phyloP scores from a whole-genome alignment of 805 yeast genomes.

The Pichia membranifaciens region DNA sequence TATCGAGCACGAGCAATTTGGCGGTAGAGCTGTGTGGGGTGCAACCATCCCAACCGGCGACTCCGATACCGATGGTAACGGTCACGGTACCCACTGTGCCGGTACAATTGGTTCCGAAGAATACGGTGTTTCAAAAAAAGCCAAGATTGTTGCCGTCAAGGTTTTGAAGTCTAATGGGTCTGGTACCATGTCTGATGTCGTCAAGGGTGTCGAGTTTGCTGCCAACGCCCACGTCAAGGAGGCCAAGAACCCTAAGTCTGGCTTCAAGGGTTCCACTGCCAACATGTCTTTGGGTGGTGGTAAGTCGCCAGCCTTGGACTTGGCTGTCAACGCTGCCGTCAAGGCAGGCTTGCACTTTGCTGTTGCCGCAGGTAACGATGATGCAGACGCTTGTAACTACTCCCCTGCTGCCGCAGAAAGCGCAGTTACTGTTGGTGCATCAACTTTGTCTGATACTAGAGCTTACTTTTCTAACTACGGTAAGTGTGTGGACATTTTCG shows the following conservation, averaged over 20 bases:
- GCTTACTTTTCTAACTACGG: constrained; percentile 97
- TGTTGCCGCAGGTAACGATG: constrained; percentile 95
- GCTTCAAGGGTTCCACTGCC: constrained; percentile 79
- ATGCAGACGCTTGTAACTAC: constrained; percentile 84
- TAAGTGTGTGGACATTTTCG: constrained; percentile 91
- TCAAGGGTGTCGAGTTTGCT: constrained; percentile 80
- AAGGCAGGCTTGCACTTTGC: constrained; percentile 86
- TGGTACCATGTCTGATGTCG: constrained; percentile 78
- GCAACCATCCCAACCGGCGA: constrained; percentile 70
- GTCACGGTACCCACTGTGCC: constrained; percentile 97
- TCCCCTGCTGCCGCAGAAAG: constrained; percentile 86
- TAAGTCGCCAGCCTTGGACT: constrained; percentile 76
- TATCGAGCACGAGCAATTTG: constrained; percentile 69
- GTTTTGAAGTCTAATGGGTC: constrained; percentile 79
- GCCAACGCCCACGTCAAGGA: constrained; percentile 60
- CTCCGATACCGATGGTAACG: constrained; percentile 73
- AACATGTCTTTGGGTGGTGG: constrained; percentile 97
- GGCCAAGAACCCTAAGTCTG: constrained; percentile 46
- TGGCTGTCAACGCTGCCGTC: constrained; percentile 87
- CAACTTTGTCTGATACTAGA: constrained; percentile 80
- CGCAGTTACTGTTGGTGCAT: constrained; percentile 93
- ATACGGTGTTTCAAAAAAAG: constrained; percentile 82
- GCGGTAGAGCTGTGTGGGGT: constrained; percentile 84
- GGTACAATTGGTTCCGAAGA: constrained; percentile 81
- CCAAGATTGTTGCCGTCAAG: constrained; percentile 74